These are phyloP conservation scores for Parsonsia alboflavescens DNA, from an alignment of 257 asterid genomes.

Conservation along the genomic window DNA sequence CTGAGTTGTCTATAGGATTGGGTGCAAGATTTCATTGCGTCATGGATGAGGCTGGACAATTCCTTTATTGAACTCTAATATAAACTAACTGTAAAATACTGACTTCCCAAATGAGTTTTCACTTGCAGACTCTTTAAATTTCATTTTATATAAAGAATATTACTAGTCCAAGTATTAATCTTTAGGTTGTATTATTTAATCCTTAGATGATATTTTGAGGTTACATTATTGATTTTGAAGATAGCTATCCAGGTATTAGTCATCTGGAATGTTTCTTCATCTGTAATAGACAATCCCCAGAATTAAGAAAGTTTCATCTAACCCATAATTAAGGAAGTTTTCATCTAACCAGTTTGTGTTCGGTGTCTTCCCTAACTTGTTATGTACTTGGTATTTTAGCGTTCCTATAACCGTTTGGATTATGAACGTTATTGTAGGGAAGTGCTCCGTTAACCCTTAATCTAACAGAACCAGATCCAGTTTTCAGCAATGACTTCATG, in stretches of 20 bases:
- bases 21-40: no score
- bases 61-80: neutral
- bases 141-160: neutral
- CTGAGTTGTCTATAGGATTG: neutral
- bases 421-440: conserved; percentile 48
- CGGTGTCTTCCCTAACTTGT: neutral
- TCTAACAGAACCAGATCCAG: conserved; percentile 64
- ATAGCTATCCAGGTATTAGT: neutral
- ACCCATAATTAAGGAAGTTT: no score
- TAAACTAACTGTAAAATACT: neutral
- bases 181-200: neutral
- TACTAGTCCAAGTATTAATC: neutral
- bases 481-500: conserved; percentile 56
- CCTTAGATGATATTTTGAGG: neutral
- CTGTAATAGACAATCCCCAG: no score
- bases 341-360: no score
- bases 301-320: no score
- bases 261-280: neutral
- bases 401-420: neutral
- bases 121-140: neutral
- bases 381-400: neutral
- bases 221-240: neutral
- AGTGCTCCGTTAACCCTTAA: conserved; percentile 76
- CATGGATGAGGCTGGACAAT: neutral
- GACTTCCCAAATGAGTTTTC: neutral